These are phyloP conservation scores for Puccinia polysora DNA, from an alignment of 1,284 basidiomycete species.

Conservation along the genomic window DNA sequence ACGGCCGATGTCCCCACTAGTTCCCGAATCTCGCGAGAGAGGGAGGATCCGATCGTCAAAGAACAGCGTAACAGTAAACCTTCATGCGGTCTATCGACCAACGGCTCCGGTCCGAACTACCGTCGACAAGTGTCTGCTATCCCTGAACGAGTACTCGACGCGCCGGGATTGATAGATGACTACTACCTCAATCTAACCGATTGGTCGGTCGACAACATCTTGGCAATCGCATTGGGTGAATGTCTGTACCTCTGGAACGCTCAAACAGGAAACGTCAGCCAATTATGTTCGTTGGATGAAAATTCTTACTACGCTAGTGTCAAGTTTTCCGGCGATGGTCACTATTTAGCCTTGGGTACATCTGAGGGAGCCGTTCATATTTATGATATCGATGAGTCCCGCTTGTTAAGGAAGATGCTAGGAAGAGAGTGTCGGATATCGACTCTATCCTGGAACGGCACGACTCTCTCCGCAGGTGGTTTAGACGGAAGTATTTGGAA, in stretches of 20 bases:
- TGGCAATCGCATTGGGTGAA: slow-evolving; percentile 79
- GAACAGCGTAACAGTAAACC: slow-evolving; percentile 47
- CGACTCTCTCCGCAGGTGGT: slow-evolving; percentile 79
- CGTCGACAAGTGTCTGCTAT: slow-evolving; percentile 76
- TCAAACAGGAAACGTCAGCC: slow-evolving; percentile 74
- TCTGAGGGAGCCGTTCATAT: slow-evolving; percentile 84
- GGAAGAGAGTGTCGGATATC: slow-evolving; percentile 77
- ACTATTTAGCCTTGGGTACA: slow-evolving; percentile 77
- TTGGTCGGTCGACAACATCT: slow-evolving; percentile 79
- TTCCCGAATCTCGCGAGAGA: slow-evolving; percentile 48
- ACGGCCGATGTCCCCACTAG: slow-evolving; percentile 53
- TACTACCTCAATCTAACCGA: slow-evolving; percentile 92
- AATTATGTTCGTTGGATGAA: slow-evolving; percentile 57
- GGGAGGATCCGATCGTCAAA: slow-evolving; percentile 51
- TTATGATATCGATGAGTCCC: slow-evolving; percentile 82
- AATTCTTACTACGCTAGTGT: slow-evolving; percentile 64
- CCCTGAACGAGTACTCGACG: slow-evolving; percentile 86
- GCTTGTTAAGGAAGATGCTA: slow-evolving; percentile 78
- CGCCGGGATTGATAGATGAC: slow-evolving; percentile 89
- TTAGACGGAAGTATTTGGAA: slow-evolving; percentile 88
- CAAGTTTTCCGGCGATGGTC: slow-evolving; percentile 80
- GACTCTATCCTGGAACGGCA: slow-evolving; percentile 75
- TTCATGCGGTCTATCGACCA: slow-evolving; percentile 52
- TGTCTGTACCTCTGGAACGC: slow-evolving; percentile 89
- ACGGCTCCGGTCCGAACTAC: slow-evolving; percentile 59